These are phyloP conservation scores for Coemansia umbellata DNA, from an alignment of 192 early-diverging fungal genomes.

Conservation along the genomic window DNA sequence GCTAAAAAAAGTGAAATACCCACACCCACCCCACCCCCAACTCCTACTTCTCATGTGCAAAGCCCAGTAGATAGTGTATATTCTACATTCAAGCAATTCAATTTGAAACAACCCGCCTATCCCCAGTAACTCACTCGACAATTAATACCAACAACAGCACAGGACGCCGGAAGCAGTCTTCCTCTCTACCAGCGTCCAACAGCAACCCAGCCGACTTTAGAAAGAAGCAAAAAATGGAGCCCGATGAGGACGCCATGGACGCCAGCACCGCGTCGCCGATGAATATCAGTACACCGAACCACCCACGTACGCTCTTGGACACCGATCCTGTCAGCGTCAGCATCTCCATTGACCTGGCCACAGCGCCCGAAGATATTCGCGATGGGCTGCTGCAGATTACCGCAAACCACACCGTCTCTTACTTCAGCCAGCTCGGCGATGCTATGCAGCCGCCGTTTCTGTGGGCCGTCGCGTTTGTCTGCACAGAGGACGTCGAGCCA, in stretches of 20 bases:
- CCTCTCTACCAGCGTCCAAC: too few species aligned
- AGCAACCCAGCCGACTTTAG: not conserved
- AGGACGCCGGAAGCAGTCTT: too few species aligned
- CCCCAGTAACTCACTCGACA: too few species aligned
- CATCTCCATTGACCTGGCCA: slow-evolving; percentile 19
- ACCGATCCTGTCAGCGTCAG: slow-evolving; percentile 27
- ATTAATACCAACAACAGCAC: too few species aligned
- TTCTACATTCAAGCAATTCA: too few species aligned
- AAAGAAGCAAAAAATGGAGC: slow-evolving; percentile 35
- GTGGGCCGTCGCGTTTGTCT: slow-evolving; percentile 40
- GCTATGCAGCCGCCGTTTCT: not conserved
- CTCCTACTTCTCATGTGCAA: too few species aligned
- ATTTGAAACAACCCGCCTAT: too few species aligned
- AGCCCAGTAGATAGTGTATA: too few species aligned
- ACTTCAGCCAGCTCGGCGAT: slow-evolving; percentile 12
- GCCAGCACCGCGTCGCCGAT: slow-evolving; percentile 25
- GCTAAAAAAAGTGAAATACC: too few species aligned
- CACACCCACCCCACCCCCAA: too few species aligned
- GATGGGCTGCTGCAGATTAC: slow-evolving; percentile 30
- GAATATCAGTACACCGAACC: slow-evolving; percentile 33
- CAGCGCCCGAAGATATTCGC: slow-evolving; percentile 29
- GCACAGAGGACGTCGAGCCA: not conserved
- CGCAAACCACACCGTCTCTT: slow-evolving; percentile 26
- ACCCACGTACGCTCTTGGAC: slow-evolving; percentile 21
- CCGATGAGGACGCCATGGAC: too few species aligned